A percentile compares a stretch with the other conserved stretches of the same genome.
Conservation (phyloP, 192 early-diverging fungal species). For the Umbelopsis isabellina region DNA sequence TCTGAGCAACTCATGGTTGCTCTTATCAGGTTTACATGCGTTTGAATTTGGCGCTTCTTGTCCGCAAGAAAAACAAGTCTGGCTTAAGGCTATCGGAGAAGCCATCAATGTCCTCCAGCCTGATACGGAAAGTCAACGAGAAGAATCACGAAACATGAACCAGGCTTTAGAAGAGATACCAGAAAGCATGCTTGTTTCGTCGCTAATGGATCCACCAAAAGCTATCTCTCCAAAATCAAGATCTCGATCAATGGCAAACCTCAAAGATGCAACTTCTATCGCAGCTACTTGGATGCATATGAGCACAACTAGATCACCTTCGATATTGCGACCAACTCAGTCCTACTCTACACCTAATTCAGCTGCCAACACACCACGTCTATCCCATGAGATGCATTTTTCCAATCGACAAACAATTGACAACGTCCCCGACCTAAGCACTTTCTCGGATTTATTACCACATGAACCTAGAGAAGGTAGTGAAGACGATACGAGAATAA, state of each 20-base stretch:
- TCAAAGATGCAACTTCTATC: constrained; percentile 1
- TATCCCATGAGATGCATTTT: constrained; percentile 3
- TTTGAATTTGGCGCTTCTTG: constrained; percentile 63
- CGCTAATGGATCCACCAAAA: neutral
- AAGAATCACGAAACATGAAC: neutral
- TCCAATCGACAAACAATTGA: neutral
- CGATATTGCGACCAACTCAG: neutral
- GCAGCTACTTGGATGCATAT: constrained; percentile 2
- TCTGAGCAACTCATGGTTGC: constrained; percentile 9
- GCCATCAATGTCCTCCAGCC: constrained; percentile 42
- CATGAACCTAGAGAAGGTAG: neutral
- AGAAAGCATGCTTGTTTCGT: constrained; percentile 37
- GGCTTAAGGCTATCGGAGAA: constrained; percentile 49
- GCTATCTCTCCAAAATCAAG: neutral
- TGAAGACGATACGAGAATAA: neutral
- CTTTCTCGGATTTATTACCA: neutral
- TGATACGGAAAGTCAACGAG: neutral
- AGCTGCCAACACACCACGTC: constrained; percentile 6
- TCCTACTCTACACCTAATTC: constrained; percentile 8
- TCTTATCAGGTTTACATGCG: constrained; percentile 33
- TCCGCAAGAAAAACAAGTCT: constrained; percentile 56
- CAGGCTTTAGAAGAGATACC: neutral
- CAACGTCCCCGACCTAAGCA: too few species aligned
- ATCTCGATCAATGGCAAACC: constrained; percentile 28
- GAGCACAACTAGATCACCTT: neutral